phyloP scores from a whole-genome alignment of 106 monocot genomes.

The Phalaenopsis equestris region DNA sequence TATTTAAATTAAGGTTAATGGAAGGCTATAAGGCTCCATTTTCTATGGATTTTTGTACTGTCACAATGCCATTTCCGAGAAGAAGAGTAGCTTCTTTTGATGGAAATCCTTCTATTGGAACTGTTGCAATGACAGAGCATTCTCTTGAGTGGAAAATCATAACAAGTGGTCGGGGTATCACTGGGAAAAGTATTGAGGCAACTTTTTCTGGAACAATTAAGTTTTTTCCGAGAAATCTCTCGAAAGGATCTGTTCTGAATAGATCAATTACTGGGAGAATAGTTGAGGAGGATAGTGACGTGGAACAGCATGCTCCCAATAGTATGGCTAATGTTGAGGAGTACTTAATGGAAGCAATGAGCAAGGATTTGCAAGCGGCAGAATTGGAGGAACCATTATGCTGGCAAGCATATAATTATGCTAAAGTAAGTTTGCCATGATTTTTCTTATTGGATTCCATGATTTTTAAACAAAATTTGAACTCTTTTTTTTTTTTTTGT shows the following conservation, averaged over 20 bases:
- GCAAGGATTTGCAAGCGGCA: constrained; percentile 58
- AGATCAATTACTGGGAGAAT: constrained; percentile 24
- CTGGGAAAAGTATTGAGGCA: constrained; percentile 83
- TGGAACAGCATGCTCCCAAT: constrained; percentile 42
- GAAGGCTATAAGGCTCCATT: constrained; percentile 81
- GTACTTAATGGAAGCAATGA: constrained; percentile 71
- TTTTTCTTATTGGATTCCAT: neutral
- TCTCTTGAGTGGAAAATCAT: constrained; percentile 94
- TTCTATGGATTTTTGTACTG: constrained; percentile 83
- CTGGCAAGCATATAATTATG: constrained; percentile 98
- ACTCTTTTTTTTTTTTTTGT: neutral
- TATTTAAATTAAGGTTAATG: constrained; percentile 87
- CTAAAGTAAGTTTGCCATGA: constrained; percentile 46
- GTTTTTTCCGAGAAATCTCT: constrained; percentile 46
- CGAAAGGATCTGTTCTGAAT: constrained; percentile 28
- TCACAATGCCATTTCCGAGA: constrained; percentile 76
- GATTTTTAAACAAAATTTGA: neutral
- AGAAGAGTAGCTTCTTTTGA: constrained; percentile 79
- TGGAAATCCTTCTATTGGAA: constrained; percentile 82
- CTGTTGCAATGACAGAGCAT: constrained; percentile 71
- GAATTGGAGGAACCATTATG: constrained; percentile 90
- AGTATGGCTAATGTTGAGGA: constrained; percentile 70
- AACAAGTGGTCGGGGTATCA: constrained; percentile 58
- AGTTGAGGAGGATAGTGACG: constrained; percentile 73
- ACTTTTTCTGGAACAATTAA: constrained; percentile 84